phyloP scores from a whole-genome alignment of 495 filamentous ascomycete species.

The Penicillium odoratum region DNA sequence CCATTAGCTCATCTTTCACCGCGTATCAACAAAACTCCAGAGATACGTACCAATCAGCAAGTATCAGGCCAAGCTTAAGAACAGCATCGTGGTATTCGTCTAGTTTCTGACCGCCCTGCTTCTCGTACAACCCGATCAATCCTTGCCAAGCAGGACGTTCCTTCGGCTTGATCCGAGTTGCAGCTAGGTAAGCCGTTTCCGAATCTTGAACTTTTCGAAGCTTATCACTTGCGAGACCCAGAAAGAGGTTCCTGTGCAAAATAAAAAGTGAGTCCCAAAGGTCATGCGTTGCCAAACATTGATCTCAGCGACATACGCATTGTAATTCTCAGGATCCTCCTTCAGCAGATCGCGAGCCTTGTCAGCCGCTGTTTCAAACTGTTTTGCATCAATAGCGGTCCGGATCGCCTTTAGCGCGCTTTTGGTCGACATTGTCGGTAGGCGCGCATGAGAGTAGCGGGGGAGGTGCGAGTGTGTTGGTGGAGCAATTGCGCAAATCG shows the following conservation, averaged over 20 bases:
- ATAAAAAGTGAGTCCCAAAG: constrained; percentile 15
- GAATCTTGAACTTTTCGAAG: constrained; percentile 67
- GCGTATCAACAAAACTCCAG: too few species aligned
- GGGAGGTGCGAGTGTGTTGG: constrained; percentile 11
- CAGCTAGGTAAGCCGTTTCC: constrained; percentile 72
- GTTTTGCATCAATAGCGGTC: constrained; percentile 72
- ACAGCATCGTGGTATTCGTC: constrained; percentile 72
- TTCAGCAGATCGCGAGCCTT: constrained; percentile 66
- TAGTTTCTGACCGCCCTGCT: constrained; percentile 65
- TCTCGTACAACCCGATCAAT: constrained; percentile 81
- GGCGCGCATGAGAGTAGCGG: constrained; percentile 17
- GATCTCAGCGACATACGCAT: constrained; percentile 56
- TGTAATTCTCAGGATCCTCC: constrained; percentile 76
- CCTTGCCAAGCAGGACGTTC: constrained; percentile 86
- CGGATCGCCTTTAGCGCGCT: constrained; percentile 81
- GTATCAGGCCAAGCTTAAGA: constrained; percentile 72
- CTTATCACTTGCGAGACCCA: constrained; percentile 78
- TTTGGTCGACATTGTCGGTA: constrained; percentile 60
- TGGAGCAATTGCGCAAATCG: neutral
- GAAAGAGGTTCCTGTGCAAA: constrained; percentile 65
- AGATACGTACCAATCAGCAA: constrained; percentile 57
- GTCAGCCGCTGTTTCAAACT: constrained; percentile 70
- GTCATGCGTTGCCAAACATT: neutral
- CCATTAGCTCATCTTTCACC: neutral
- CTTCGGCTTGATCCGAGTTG: constrained; percentile 60